Evolutionary conservation across 352 stramenopile species (phyloP).

Genomic region (Halophytophthora batemanensis): DNA sequence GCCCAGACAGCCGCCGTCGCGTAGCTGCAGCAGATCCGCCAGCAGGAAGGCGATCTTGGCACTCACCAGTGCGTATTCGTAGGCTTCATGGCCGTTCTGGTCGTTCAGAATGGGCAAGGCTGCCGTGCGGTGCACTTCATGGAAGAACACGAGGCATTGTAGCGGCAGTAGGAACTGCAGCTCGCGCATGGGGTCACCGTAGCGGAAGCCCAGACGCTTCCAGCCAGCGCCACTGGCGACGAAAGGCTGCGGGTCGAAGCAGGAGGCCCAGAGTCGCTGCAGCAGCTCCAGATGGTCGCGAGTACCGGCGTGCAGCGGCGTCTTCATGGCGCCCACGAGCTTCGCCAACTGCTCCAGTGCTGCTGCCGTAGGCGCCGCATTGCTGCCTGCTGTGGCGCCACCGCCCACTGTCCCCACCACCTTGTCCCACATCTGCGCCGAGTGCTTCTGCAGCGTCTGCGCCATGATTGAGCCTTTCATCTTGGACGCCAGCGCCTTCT

Average conservation of each 20-base stretch:
- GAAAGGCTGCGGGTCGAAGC: slow-evolving; percentile 68
- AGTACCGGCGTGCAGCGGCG: slow-evolving; percentile 49
- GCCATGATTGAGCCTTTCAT: slow-evolving; percentile 72
- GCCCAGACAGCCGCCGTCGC: slow-evolving; percentile 68
- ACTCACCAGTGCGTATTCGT: slow-evolving; percentile 56
- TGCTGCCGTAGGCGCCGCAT: slow-evolving; percentile 49
- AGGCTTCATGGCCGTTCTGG: slow-evolving; percentile 51
- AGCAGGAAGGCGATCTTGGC: slow-evolving; percentile 57
- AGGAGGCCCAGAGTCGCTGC: slow-evolving; percentile 61
- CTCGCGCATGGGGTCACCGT: slow-evolving; percentile 65
- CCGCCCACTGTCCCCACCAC: slow-evolving; percentile 34
- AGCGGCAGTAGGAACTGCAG: slow-evolving; percentile 69
- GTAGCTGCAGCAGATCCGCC: slow-evolving; percentile 69
- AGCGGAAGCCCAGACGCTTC: slow-evolving; percentile 60
- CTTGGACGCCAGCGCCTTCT: slow-evolving; percentile 78
- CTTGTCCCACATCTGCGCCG: slow-evolving; percentile 72
- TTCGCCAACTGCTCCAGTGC: slow-evolving; percentile 67
- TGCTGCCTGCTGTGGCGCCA: slow-evolving; percentile 17
- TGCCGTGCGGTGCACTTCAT: slow-evolving; percentile 61
- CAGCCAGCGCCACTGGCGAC: slow-evolving; percentile 39
- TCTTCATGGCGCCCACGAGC: slow-evolving; percentile 60
- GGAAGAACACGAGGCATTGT: slow-evolving; percentile 83
- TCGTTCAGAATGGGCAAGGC: slow-evolving; percentile 69
- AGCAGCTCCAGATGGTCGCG: slow-evolving; percentile 73
- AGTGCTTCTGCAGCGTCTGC: slow-evolving; percentile 74